Conservation (phyloP, 1,139 yeast genomes). For the Protomyces pachydermus region DNA sequence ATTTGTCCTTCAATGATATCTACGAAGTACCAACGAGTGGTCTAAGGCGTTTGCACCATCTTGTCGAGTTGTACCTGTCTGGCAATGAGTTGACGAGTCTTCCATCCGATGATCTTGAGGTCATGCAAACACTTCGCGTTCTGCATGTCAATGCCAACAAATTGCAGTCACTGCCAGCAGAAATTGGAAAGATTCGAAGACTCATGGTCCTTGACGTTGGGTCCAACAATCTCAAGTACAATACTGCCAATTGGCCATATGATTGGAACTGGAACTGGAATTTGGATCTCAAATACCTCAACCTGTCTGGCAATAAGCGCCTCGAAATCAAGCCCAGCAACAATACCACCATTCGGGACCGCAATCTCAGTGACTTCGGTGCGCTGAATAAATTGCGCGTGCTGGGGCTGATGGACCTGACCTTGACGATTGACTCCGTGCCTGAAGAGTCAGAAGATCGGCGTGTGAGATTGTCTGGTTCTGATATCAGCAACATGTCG, state of each 20-base stretch:
- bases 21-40: conserved; percentile 76
- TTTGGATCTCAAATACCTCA: conserved; percentile 66
- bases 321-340: conserved; percentile 69
- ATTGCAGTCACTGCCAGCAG: conserved; percentile 83
- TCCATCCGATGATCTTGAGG: conserved; percentile 80
- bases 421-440: conserved; percentile 71
- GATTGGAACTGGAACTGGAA: conserved; percentile 99
- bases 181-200: conserved; percentile 62
- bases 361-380: conserved; percentile 68
- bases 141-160: conserved; percentile 77
- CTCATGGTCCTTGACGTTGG: conserved; percentile 82
- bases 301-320: conserved; percentile 86
- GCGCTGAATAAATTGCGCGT: conserved; percentile 65
- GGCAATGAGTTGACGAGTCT: conserved; percentile 76
- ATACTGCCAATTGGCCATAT: conserved; percentile 88
- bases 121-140: conserved; percentile 53
- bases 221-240: conserved; percentile 82
- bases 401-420: conserved; percentile 90
- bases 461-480: conserved; percentile 89
- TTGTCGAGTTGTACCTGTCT: conserved; percentile 69
- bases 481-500: conserved; percentile 68
- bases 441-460: conserved; percentile 83
- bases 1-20: conserved; percentile 77
- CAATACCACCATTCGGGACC: conserved; percentile 40
- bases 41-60: conserved; percentile 51